These are phyloP conservation scores for Astrothelium macrocarpum DNA, from an alignment of 495 filamentous ascomycete species.

Conservation along the genomic window DNA sequence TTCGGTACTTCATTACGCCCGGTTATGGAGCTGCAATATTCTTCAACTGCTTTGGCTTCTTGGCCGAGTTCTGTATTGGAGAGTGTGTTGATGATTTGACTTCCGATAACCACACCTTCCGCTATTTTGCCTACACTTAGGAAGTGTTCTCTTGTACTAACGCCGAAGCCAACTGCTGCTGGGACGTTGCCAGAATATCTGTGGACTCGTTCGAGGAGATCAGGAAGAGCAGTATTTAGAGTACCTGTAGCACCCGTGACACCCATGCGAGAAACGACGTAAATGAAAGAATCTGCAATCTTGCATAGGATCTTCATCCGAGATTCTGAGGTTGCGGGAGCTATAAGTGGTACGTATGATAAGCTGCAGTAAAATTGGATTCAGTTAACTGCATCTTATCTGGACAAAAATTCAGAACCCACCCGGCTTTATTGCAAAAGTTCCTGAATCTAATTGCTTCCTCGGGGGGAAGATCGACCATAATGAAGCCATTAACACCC, in stretches of 20 bases:
- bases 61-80: constrained; percentile 59
- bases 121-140: constrained; percentile 69
- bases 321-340: constrained; percentile 80
- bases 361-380: constrained; percentile 41
- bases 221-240: constrained; percentile 68
- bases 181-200: constrained; percentile 83
- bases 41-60: constrained; percentile 64
- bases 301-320: constrained; percentile 93
- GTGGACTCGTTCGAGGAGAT: constrained; percentile 77
- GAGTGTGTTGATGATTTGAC: constrained; percentile 77
- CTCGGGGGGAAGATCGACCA: constrained; percentile 94
- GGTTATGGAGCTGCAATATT: constrained; percentile 75
- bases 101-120: constrained; percentile 96
- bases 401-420: constrained; percentile 23
- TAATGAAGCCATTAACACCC: constrained; percentile 93
- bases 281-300: constrained; percentile 98
- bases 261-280: constrained; percentile 96
- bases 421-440: constrained; percentile 67
- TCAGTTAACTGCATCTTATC: neutral
- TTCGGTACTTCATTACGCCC: constrained; percentile 40
- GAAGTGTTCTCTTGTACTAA: constrained; percentile 93
- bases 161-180: constrained; percentile 87
- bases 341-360: constrained; percentile 91
- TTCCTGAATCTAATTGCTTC: constrained; percentile 88
- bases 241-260: constrained; percentile 84